phyloP scores from a whole-genome alignment of 768 basidiomycete genomes.

The Boletus subcaerulescens region DNA sequence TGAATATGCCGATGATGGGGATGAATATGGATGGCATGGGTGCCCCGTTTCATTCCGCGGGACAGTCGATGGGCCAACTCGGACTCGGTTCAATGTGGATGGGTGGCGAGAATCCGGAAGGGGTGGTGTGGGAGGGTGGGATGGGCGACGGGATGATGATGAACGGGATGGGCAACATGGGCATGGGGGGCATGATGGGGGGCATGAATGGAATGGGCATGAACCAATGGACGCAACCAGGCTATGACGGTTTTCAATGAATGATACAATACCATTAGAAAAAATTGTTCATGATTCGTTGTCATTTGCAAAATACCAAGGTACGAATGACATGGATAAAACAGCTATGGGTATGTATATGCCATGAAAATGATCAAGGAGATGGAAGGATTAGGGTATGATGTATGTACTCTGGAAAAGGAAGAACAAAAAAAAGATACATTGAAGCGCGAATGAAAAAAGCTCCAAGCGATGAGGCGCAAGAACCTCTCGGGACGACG shows the following conservation, averaged over 20 bases:
- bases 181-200: slow-evolving; percentile 22
- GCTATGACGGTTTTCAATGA: slow-evolving; percentile 34
- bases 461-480: slow-evolving; percentile 8
- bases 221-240: slow-evolving; percentile 36
- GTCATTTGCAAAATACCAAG: slow-evolving; percentile 2
- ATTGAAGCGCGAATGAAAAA: not conserved
- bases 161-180: slow-evolving; percentile 37
- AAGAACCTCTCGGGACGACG: not conserved
- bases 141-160: slow-evolving; percentile 46
- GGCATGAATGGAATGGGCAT: too few species aligned
- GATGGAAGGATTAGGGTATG: slow-evolving; percentile 27
- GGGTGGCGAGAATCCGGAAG: slow-evolving; percentile 30
- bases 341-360: slow-evolving; percentile 25
- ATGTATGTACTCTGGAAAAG: slow-evolving; percentile 46
- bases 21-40: slow-evolving; percentile 38
- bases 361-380: slow-evolving; percentile 21
- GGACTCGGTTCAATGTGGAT: slow-evolving; percentile 34
- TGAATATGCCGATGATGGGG: slow-evolving; percentile 40
- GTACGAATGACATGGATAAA: slow-evolving; percentile 8
- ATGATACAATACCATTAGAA: not conserved
- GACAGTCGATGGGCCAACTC: slow-evolving; percentile 21
- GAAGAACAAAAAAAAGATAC: slow-evolving; percentile 12
- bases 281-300: not conserved
- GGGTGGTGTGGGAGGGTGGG: slow-evolving; percentile 37
- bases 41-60: slow-evolving; percentile 23